Base-by-base conservation (phyloP, 1,284 basidiomycete species). In the Schizophyllum commune region DNA sequence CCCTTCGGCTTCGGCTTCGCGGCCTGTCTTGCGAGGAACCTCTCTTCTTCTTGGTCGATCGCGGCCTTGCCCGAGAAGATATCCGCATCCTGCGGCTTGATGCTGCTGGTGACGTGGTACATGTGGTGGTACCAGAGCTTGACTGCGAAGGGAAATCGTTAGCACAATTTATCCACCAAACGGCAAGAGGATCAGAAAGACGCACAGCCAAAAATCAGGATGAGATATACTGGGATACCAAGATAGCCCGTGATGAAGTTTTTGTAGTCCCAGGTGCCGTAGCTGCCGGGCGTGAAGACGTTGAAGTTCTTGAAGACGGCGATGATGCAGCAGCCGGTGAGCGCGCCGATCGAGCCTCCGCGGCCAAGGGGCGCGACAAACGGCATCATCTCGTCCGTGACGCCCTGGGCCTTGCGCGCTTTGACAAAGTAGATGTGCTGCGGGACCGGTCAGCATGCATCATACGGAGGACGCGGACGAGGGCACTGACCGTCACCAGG, bases 281-380 rank as follows among this genome's bases (percentile, higher is more conserved):
- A 75, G 58, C 77, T 84, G 66, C 78, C 84, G 1, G 85, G 83
- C 20, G 85, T 74, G 70, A 86, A 86, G 0, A 85, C 79, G 71
- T 91, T 88, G 67, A 89, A 89, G 39, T 83, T 84, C 71, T 85
- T 85, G 72, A 91, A 90, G 53, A 91, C 63, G 7, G 83, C 82
- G 67, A 91, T 84, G 64, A 88, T 75, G 2, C 65, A 74, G 4
- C 88, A 89, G 54, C 77, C 72, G 47, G 81, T 70, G 32, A 91
- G 71, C 34, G 84, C 84, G 68, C 63, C 58, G 32, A 32, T 55
- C 11, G 20, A 55, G 11, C 20, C 53, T 3, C 11, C 11, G 53
- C 53, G 53, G 19, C 53, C 19, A 11, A 55, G 20, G 2, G 53
- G 22, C 5, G 88, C 86, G 68, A 83, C 84, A 74, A 87, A 92